Conservation (phyloP, 1,284 basidiomycete species). For the Leccinum pachyderme region DNA sequence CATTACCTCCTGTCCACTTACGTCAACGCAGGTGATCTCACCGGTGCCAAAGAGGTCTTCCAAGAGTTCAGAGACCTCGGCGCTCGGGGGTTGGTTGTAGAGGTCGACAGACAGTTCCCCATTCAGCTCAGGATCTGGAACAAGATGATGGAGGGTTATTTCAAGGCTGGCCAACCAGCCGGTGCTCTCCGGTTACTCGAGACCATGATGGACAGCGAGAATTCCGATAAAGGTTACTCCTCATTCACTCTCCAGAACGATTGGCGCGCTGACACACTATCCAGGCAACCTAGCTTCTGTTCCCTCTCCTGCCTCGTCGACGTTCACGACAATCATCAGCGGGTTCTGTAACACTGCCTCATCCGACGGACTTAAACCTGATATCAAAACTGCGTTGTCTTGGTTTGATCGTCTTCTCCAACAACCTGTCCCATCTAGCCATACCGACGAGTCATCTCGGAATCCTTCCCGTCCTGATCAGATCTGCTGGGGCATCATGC, state of each 20-base stretch:
- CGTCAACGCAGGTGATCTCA: conserved; percentile 50
- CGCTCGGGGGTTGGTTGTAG: conserved; percentile 35
- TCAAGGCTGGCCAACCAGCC: conserved; percentile 61
- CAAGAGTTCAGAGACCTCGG: conserved; percentile 53
- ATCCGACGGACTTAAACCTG: conserved; percentile 37
- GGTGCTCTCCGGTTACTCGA: conserved; percentile 72
- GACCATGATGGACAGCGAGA: conserved; percentile 58
- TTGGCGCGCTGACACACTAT: conserved; percentile 2
- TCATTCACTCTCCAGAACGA: not conserved
- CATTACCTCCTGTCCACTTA: conserved; percentile 64
- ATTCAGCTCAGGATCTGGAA: conserved; percentile 61
- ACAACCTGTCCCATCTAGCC: conserved; percentile 37
- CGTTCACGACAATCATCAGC: conserved; percentile 64
- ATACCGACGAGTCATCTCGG: conserved; percentile 40
- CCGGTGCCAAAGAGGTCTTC: conserved; percentile 67
- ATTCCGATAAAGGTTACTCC: conserved; percentile 29
- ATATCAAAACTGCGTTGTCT: conserved; percentile 59
- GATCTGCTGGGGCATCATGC: conserved; percentile 50
- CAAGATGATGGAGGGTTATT: conserved; percentile 74
- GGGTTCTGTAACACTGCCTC: conserved; percentile 54
- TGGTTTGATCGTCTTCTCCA: conserved; percentile 71
- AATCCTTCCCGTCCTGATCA: conserved; percentile 50
- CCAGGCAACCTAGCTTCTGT: conserved; percentile 37
- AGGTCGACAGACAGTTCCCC: conserved; percentile 23
- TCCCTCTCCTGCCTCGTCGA: conserved; percentile 59